Percentiles rank a stretch among this genome's conserved stretches.
Evolutionary conservation across 1,139 yeast species (phyloP).

Genomic region (Sugiyamaella paludigena): DNA sequence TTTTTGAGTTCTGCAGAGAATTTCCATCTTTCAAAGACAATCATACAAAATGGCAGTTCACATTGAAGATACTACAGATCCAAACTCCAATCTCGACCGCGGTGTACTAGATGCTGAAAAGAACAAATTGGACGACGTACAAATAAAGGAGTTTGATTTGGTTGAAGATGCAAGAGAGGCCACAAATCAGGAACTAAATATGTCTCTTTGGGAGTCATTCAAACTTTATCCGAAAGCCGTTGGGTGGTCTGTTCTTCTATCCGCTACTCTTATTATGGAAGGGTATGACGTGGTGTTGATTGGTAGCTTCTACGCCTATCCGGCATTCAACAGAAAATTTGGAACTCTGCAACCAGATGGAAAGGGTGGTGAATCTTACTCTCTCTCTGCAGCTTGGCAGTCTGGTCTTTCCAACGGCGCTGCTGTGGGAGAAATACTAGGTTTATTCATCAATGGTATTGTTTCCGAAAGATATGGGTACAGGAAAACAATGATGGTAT

Average conservation of each 20-base stretch:
- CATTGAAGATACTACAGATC: too few species aligned
- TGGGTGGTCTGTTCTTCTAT: conserved; percentile 46
- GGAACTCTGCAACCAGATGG: conserved; percentile 39
- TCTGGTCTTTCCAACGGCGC: conserved; percentile 17
- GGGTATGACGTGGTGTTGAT: conserved; percentile 47
- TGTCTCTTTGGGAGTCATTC: conserved; percentile 37
- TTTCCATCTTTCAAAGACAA: too few species aligned
- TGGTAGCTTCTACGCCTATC: conserved; percentile 43
- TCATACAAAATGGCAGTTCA: too few species aligned
- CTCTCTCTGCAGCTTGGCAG: conserved; percentile 37
- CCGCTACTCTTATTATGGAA: conserved; percentile 47
- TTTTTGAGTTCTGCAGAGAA: too few species aligned
- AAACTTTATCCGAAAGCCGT: conserved; percentile 42
- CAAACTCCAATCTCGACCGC: too few species aligned
- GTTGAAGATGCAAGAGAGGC: conserved; percentile 5
- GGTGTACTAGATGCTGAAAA: too few species aligned
- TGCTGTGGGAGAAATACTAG: conserved; percentile 17
- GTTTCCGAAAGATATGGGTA: conserved; percentile 47
- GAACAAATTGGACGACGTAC: too few species aligned
- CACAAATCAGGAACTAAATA: conserved; percentile 4
- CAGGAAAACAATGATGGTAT: conserved; percentile 43
- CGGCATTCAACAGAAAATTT: conserved; percentile 42
- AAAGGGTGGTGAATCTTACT: conserved; percentile 40
- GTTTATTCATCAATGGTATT: conserved; percentile 17
- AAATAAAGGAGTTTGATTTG: too few species aligned